Evolutionary conservation across 345 rosid species (phyloP).

Genomic region (Noccaea bulbosa): DNA sequence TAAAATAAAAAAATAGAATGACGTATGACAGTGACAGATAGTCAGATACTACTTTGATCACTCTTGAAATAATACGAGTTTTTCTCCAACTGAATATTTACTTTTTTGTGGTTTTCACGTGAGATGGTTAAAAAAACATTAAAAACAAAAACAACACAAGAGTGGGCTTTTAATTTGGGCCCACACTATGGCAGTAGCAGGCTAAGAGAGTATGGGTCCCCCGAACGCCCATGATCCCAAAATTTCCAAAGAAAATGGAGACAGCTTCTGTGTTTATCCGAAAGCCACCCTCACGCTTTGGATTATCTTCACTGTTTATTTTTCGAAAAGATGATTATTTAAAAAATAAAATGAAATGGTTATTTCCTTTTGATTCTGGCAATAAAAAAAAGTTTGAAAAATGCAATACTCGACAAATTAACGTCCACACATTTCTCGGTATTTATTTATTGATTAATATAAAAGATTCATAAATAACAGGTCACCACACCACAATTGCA

Average conservation of each 20-base stretch:
- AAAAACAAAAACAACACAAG: constrained; percentile 19
- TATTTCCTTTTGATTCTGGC: neutral
- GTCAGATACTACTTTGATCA: constrained; percentile 3
- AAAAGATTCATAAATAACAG: neutral
- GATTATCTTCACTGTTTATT: constrained; percentile 10
- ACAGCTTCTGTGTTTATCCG: constrained; percentile 43
- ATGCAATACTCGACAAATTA: constrained; percentile 25
- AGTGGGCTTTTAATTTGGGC: constrained; percentile 43
- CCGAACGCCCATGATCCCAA: constrained; percentile 46
- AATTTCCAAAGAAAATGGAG: constrained; percentile 47
- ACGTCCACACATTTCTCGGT: constrained; percentile 25
- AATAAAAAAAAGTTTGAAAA: neutral
- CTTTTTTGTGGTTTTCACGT: constrained; percentile 22
- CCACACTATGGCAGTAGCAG: constrained; percentile 41
- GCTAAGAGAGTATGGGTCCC: constrained; percentile 37
- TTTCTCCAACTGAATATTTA: neutral
- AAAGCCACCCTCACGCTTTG: constrained; percentile 47
- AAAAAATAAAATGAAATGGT: constrained; percentile 1
- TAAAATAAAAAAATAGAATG: neutral
- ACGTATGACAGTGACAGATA: constrained; percentile 7
- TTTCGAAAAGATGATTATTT: neutral
- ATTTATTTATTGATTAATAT: neutral
- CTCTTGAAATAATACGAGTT: no score
- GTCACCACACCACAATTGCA: constrained; percentile 13
- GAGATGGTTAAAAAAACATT: constrained; percentile 2